Base-by-base conservation (phyloP, 805 yeast species). In the Kodamaea laetipori region DNA sequence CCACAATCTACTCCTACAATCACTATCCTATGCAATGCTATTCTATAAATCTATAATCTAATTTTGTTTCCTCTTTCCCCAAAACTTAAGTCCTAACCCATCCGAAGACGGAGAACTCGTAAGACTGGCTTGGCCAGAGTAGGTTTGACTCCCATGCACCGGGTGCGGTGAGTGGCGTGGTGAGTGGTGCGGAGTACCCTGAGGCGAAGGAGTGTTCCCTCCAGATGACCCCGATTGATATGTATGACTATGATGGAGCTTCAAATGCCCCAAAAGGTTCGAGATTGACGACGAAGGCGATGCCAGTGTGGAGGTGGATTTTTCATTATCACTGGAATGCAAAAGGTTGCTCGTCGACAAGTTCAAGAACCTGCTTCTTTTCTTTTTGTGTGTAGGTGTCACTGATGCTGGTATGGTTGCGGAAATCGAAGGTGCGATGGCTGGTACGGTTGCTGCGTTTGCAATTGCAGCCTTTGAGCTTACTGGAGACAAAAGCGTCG, bases 11-110 rank as follows among this genome's bases (percentile, higher is more conserved):
- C n/a, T n/a, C n/a, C n/a, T n/a, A n/a, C n/a, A n/a, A n/a, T n/a
- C n/a, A n/a, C n/a, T n/a, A n/a, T n/a, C 17, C 15, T 13, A 30
- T 13, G 15, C 18, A 30, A 35, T 35, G 38, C 32, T 39, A 39
- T 15, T 39, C 42, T 39, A 39, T 39, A 28, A 39, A 23, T 28
- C 35, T 31, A 39, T 39, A 39, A 28, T 30, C 35, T 32, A 30
- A 13, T 37, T 28, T 38, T 44, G 49, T 44, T 50, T 48, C 38
- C 46, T 54, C 41, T 54, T 57, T 37, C 46, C 44, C 59, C 58
- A 57, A 25, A 57, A 46, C 43, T 55, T 57, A 17, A 47, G 37
- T 3, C 36, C 41, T 17, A 37, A 10, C 10, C 17, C 26, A 21
- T 21, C n/a, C 16, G 24, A 12, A 4, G 27, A 13, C 28, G 19